Percentiles rank a stretch among this genome's conserved stretches.
Conservation (phyloP, 2,329 filamentous ascomycete species). For the Cercospora sp. region DNA sequence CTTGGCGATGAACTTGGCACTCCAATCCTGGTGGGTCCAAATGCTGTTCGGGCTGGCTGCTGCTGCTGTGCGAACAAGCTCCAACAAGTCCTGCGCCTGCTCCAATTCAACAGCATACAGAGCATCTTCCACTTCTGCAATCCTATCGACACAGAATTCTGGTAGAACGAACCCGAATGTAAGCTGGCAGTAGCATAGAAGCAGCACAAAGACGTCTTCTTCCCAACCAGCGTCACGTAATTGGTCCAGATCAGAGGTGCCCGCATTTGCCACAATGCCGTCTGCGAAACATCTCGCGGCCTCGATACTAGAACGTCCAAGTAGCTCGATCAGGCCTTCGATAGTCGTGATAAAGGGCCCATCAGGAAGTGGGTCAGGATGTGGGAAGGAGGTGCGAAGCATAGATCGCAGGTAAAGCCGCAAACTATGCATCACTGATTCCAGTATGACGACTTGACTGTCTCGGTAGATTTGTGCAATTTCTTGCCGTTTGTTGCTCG, state of each 20-base stretch:
- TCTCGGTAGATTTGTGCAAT: constrained; percentile 48
- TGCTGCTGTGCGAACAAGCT: constrained; percentile 29
- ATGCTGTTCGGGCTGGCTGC: constrained; percentile 23
- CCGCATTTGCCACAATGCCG: constrained; percentile 37
- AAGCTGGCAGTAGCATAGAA: constrained; percentile 35
- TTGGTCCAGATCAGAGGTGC: constrained; percentile 35
- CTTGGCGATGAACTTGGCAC: constrained; percentile 32
- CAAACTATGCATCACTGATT: constrained; percentile 33
- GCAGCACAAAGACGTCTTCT: constrained; percentile 41
- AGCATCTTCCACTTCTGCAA: constrained; percentile 15
- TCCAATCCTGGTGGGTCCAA: constrained; percentile 36
- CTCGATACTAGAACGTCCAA: constrained; percentile 42
- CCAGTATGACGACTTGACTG: constrained; percentile 42
- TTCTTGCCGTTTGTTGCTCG: constrained; percentile 43
- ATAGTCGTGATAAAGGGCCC: constrained; percentile 35
- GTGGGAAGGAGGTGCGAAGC: constrained; percentile 19
- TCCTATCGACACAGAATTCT: constrained; percentile 24
- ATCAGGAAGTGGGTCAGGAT: constrained; percentile 3
- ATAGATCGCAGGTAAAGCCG: constrained; percentile 33
- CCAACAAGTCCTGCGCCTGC: constrained; percentile 30
- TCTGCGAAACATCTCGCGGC: constrained; percentile 33
- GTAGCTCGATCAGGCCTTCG: constrained; percentile 33
- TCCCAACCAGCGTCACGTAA: constrained; percentile 40
- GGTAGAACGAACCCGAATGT: constrained; percentile 25
- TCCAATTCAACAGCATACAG: constrained; percentile 24